A percentile compares a stretch with the other conserved stretches of the same genome.
phyloP scores from a whole-genome alignment of 1,284 basidiomycete species.

The Mycena citricolor region DNA sequence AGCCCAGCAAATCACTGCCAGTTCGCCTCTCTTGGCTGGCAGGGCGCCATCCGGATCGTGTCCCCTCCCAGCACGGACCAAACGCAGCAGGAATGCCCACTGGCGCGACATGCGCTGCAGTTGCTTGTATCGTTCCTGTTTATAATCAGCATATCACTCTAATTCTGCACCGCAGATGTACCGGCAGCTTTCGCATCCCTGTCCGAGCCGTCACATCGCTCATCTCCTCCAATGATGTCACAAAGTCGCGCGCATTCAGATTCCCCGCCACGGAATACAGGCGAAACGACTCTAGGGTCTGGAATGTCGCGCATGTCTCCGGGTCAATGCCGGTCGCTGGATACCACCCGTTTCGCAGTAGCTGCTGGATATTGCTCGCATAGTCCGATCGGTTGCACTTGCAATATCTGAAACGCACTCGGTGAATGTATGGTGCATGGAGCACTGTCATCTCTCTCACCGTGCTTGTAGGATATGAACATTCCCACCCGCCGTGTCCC shows the following conservation, averaged over 20 bases:
- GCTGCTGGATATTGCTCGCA: neutral
- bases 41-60: conserved; percentile 1
- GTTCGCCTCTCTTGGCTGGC: too few relatives aligned
- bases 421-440: neutral
- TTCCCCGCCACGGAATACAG: conserved; percentile 11
- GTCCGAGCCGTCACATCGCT: conserved; percentile 21
- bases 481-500: conserved; percentile 5
- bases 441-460: conserved; percentile 4
- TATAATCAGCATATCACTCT: neutral
- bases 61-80: conserved; percentile 4
- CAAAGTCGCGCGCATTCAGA: conserved; percentile 23
- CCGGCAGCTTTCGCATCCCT: neutral
- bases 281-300: conserved; percentile 2
- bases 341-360: conserved; percentile 4
- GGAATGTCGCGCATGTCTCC: conserved; percentile 7
- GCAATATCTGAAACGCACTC: neutral
- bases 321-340: conserved; percentile 4
- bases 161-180: neutral
- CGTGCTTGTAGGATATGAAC: neutral
- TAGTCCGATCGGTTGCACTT: neutral
- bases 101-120: conserved; percentile 17
- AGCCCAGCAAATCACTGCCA: conserved; percentile 1
- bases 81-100: conserved; percentile 6
- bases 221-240: conserved; percentile 20
- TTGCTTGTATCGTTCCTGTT: conserved; percentile 14